phyloP scores from a whole-genome alignment of 306 rosid species.

The Ochetophila trinervis region DNA sequence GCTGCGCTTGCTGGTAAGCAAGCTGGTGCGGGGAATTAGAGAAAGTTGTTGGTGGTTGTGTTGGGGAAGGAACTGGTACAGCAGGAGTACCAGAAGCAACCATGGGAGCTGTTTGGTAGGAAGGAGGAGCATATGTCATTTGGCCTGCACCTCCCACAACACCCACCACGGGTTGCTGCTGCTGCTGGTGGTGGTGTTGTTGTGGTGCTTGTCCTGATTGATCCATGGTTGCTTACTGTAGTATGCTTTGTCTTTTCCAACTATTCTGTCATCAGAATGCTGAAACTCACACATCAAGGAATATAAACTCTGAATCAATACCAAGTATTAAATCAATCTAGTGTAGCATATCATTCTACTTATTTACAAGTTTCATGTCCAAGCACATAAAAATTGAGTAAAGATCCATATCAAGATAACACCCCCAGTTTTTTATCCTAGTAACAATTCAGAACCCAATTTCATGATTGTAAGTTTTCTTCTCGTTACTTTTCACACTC shows the following conservation, averaged over 20 bases:
- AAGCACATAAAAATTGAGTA: too few relatives aligned
- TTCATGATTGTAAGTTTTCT: too few relatives aligned
- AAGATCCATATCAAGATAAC: too few relatives aligned
- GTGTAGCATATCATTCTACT: neutral
- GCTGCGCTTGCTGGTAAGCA: constrained; percentile 70
- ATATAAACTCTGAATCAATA: constrained; percentile 1
- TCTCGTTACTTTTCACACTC: too few relatives aligned
- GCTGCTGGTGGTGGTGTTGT: constrained; percentile 39
- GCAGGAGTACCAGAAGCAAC: constrained; percentile 60
- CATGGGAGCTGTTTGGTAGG: constrained; percentile 60
- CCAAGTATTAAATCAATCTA: neutral
- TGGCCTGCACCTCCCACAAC: constrained; percentile 44
- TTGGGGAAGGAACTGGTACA: constrained; percentile 44
- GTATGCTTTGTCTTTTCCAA: constrained; percentile 28
- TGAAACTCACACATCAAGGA: constrained; percentile 9
- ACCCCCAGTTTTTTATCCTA: too few relatives aligned
- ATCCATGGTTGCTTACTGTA: constrained; percentile 46
- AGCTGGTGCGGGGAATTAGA: constrained; percentile 58
- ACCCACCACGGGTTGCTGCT: constrained; percentile 39
- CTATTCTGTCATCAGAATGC: constrained; percentile 32
- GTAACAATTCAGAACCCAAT: too few relatives aligned
- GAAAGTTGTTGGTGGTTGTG: constrained; percentile 55
- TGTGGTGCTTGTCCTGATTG: constrained; percentile 58
- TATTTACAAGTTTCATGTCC: neutral
- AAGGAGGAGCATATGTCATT: constrained; percentile 50